Percentiles rank a stretch among this genome's conserved stretches.
Evolutionary conservation across 192 early-diverging fungal genomes (phyloP).

Genomic region (Coemansia sp.): DNA sequence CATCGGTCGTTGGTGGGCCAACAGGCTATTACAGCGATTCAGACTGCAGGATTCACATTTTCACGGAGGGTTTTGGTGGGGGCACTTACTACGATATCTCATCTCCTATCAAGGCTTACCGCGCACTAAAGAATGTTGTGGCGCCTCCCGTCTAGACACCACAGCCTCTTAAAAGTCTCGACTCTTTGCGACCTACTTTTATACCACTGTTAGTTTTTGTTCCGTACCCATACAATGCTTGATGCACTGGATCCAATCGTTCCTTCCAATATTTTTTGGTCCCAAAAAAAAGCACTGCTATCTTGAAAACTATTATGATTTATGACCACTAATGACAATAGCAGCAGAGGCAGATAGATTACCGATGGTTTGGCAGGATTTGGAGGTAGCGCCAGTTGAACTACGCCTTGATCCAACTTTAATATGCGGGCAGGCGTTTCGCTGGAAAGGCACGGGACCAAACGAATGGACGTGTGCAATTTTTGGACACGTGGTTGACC

Average conservation of each 20-base stretch:
- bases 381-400: constrained; percentile 58
- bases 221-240: background rate
- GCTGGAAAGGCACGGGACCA: constrained; percentile 71
- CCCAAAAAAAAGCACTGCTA: background rate
- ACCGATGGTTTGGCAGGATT: constrained; percentile 48
- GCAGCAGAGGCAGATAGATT: background rate
- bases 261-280: no score
- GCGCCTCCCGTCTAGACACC: background rate
- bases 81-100: background rate
- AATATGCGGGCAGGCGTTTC: constrained; percentile 86
- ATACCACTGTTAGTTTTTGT: background rate
- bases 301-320: background rate
- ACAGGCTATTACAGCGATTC: no score
- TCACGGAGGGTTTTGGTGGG: no score
- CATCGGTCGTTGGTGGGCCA: no score
- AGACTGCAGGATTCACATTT: no score
- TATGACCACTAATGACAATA: background rate
- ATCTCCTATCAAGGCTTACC: background rate
- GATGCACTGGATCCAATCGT: background rate
- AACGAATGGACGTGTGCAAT: constrained; percentile 63
- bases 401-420: constrained; percentile 79
- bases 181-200: background rate
- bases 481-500: constrained; percentile 56
- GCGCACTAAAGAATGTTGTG: background rate
- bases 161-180: background rate